These are phyloP conservation scores for Eremothecium sinecaudum DNA, from an alignment of 1,139 yeast genomes.

Conservation along the genomic window DNA sequence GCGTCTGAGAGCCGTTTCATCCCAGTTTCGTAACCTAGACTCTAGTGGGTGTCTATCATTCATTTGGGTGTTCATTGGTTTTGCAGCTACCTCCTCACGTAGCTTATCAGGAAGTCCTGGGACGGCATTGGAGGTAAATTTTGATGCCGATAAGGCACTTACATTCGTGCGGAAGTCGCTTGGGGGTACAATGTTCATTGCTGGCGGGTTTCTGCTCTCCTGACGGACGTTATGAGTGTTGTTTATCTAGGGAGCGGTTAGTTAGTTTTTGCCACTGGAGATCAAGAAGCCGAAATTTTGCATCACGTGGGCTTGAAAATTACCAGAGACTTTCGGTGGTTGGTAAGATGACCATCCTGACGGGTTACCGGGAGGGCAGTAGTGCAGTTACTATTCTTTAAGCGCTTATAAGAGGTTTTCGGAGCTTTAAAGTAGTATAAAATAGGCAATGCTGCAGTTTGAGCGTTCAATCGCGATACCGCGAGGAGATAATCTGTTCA, in stretches of 20 bases:
- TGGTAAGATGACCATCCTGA: no score
- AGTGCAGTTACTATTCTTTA: no score
- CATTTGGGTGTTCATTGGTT: constrained; percentile 50
- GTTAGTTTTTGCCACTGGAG: no score
- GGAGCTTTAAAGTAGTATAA: no score
- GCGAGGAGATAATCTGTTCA: constrained; percentile 17
- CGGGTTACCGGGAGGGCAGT: no score
- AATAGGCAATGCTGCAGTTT: constrained; percentile 7
- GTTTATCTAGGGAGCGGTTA: no score
- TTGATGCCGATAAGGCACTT: constrained; percentile 17
- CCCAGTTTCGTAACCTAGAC: constrained; percentile 68
- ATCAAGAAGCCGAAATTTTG: no score
- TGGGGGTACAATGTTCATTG: constrained; percentile 28
- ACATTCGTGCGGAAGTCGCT: constrained; percentile 18
- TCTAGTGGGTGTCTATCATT: constrained; percentile 88
- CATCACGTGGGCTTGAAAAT: no score
- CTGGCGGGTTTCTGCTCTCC: no score
- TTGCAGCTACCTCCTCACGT: constrained; percentile 28
- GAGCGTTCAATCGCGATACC: constrained; percentile 1
- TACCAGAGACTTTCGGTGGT: no score
- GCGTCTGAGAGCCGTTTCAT: constrained; percentile 58
- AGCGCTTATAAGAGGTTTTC: no score
- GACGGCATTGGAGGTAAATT: constrained; percentile 21
- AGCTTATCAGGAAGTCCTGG: constrained; percentile 29
- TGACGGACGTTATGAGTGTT: no score